Evolutionary conservation across 305 asterid species (phyloP), one percentile per base, ranked within the genome.

Genomic region (Fraxinus latifolia): DNA sequence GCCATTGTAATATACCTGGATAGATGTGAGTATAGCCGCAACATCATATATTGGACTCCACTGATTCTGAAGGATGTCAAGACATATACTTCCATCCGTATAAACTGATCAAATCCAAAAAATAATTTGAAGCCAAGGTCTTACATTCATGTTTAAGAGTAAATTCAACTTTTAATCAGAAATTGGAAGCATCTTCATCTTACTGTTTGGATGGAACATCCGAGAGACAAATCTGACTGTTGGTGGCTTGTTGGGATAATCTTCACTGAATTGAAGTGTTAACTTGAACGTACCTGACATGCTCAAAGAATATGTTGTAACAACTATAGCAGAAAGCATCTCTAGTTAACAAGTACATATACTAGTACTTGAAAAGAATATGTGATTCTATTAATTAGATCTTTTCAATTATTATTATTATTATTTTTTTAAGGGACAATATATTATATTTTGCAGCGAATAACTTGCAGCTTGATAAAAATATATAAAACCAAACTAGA

Each of bases 21-120:
- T 85, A 31, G 94, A 91, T 17, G 93, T 91, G 74, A 91, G 90
- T 86, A 92, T 90, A 39, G 96, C 94, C 36, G 96, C 96, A 82
- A 89, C 93, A 81, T 92, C 96, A 82, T 92, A 92, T 60, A 92
- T 90, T 23, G 96, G 96, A 83, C 96, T 92, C 96, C 94, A 92
- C 67, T 92, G 94, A 86, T 90, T 90, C 83, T 92, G 94, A 80
- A 92, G 93, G 84, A 92, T 92, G 86, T 92, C 96, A 83, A 92
- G 87, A 80, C 94, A 90, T 84, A 92, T 90, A 71, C 94, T 90
- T 87, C 96, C 96, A 82, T 92, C 96, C 36, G 93, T 93, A 84
- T 92, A 92, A 87, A 92, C 96, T 92, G 90, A 81, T 60, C 33
- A 25, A 78, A 23, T 62, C 71, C 72, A 87, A 81, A 74, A 44